Conservation (phyloP, 169 alveolate genomes). For the Plasmodium billcollinsi region DNA sequence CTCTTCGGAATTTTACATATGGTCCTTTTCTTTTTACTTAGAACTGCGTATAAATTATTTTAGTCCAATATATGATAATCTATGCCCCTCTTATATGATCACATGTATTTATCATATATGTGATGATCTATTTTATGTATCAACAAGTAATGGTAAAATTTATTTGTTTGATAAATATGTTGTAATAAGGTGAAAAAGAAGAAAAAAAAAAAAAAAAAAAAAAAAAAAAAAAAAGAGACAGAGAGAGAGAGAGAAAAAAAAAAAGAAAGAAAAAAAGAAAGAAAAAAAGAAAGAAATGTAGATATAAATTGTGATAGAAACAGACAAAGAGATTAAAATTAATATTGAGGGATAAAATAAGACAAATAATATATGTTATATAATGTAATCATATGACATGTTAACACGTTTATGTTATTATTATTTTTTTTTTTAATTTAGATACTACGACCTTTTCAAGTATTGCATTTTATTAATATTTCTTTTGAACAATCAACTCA, state of each 20-base stretch:
- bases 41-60: not conserved
- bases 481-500: not conserved
- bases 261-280: too few species aligned
- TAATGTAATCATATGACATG: too few species aligned
- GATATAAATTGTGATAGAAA: too few species aligned
- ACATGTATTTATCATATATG: not conserved
- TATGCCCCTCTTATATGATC: not conserved
- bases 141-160: conserved; percentile 2
- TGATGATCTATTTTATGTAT: not conserved
- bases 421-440: not conserved
- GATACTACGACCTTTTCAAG: conserved; percentile 3
- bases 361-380: too few species aligned
- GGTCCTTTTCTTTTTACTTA: not conserved
- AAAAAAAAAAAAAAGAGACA: too few species aligned
- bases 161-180: not conserved
- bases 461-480: not conserved
- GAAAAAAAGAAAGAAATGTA: too few species aligned
- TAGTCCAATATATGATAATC: not conserved
- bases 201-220: not conserved
- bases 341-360: too few species aligned
- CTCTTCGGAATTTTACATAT: not conserved
- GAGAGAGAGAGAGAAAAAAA: too few species aligned
- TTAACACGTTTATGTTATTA: not conserved
- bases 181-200: not conserved
- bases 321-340: too few species aligned